These are phyloP conservation scores for Verticillium nubilum DNA, from an alignment of 2,329 filamentous ascomycete genomes.

Conservation along the genomic window DNA sequence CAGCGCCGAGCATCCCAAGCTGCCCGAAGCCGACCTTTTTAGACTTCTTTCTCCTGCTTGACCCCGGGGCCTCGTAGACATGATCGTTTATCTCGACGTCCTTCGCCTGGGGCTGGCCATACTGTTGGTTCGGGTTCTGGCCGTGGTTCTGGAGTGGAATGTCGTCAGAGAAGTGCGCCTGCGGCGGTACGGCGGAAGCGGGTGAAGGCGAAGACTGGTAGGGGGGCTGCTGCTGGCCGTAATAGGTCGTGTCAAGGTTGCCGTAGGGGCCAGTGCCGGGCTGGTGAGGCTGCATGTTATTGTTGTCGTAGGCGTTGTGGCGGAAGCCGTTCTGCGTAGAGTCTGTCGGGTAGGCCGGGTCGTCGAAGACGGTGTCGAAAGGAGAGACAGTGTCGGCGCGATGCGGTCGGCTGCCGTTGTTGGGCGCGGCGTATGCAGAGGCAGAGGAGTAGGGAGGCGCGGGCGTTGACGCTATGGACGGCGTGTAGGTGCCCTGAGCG, in stretches of 20 bases:
- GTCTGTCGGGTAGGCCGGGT: conserved; percentile 57
- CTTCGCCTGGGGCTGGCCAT: conserved; percentile 22
- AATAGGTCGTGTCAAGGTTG: conserved; percentile 52
- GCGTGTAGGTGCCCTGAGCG: conserved; percentile 28
- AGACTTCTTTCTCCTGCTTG: conserved; percentile 20
- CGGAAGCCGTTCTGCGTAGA: conserved; percentile 20
- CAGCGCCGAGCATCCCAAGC: conserved; percentile 52
- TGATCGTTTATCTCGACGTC: conserved; percentile 46
- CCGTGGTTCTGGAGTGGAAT: conserved; percentile 51
- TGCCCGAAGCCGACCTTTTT: conserved; percentile 50
- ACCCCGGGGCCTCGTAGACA: conserved; percentile 49
- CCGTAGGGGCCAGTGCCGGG: conserved; percentile 17
- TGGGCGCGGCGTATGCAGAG: conserved; percentile 5
- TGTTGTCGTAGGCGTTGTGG: conserved; percentile 18
- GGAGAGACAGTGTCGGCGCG: conserved; percentile 42
- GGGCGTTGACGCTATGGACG: conserved; percentile 33
- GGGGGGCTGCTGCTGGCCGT: conserved; percentile 31
- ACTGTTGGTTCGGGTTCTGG: not conserved
- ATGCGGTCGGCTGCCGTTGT: conserved; percentile 19
- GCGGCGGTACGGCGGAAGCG: conserved; percentile 18
- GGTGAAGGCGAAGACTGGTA: conserved; percentile 20
- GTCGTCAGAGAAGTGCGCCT: conserved; percentile 37
- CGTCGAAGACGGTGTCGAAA: conserved; percentile 63
- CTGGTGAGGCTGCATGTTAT: conserved; percentile 20
- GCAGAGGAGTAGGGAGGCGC: conserved; percentile 28